These are phyloP conservation scores for Flaveria brownii DNA, from an alignment of 129 eudicot species.

Conservation along the genomic window DNA sequence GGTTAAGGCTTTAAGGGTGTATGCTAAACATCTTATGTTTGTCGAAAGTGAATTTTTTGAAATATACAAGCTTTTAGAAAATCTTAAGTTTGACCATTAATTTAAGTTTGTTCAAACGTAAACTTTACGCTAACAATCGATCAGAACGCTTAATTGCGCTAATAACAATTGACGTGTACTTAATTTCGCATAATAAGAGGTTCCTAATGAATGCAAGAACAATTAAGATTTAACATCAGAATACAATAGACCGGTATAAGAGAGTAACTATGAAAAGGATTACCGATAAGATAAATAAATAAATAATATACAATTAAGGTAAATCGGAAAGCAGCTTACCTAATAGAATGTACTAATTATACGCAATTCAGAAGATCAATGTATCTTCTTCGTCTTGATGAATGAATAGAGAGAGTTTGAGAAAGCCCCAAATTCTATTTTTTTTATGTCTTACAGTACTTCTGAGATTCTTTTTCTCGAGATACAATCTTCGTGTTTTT, in stretches of 20 bases:
- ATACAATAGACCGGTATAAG: not conserved
- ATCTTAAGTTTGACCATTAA: not conserved
- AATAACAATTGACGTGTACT: not conserved
- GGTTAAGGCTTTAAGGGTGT: not conserved
- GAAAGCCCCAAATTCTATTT: not conserved
- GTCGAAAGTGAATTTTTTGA: not conserved
- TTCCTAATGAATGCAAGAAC: not conserved
- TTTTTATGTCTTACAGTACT: not conserved
- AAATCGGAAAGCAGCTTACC: slow-evolving; percentile 17
- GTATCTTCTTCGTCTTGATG: slow-evolving; percentile 1
- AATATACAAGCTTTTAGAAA: not conserved
- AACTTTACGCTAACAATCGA: not conserved
- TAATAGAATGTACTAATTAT: not conserved
- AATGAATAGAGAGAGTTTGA: not conserved
- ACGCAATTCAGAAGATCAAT: not conserved
- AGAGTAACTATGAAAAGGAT: not conserved
- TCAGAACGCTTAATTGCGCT: not conserved
- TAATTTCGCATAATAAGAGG: not conserved
- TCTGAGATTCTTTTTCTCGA: not conserved
- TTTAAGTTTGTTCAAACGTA: not conserved
- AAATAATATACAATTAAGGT: not conserved
- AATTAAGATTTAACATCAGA: not conserved
- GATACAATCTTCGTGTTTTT: not conserved
- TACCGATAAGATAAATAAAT: not conserved
- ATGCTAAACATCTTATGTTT: not conserved